Evolutionary conservation across 1,284 basidiomycete species (phyloP), one percentile per base, ranked within the genome.

Genomic region (Rhodotorula sp.): DNA sequence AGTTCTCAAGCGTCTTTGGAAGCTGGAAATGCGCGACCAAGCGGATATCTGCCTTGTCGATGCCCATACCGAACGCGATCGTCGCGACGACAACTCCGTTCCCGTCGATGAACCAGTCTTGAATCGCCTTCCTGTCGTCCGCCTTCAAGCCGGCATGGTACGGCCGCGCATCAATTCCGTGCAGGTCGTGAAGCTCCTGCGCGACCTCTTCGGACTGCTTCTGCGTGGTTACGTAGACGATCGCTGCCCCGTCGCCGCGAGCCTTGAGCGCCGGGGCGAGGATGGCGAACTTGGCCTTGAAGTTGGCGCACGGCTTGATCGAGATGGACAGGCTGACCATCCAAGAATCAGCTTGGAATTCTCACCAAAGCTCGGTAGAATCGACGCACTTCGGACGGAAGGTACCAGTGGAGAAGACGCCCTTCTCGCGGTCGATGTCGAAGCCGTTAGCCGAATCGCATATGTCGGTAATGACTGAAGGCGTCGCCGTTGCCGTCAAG

Each of bases 11-110:
- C 10, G 87, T 87, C 64, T 84, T 84, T 1, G 91, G 90, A 30
- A 90, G 71, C 19, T 84, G 83, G 67, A 87, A 85, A 77, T 92
- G 91, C 52, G 91, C 87, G 60, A 92, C 89, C 74, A 85, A 89
- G 68, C 88, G 86, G 19, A 90, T 90, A 76, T 91, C 86, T 0
- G 88, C 81, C 79, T 97, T 97, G 81, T 98, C 94, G 67, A 97
- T 94, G 27, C 94, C 94, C 94, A 98, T 96, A 6, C 68, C 63
- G 29, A 69, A 70, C 22, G 75, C 81, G 59, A 81, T 82, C 2
- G 81, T 82, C 7, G 81, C 81, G 7, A 81, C 79, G 48, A 82
- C 80, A 56, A 82, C 75, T 57, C 80, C 77, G 34, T 77, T 67
- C 56, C 77, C 76, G 0, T 64, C 56, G 70, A 82, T 79, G 79